Base-by-base conservation (phyloP, 768 basidiomycete genomes). In the Kwoniella mangroviensis region DNA sequence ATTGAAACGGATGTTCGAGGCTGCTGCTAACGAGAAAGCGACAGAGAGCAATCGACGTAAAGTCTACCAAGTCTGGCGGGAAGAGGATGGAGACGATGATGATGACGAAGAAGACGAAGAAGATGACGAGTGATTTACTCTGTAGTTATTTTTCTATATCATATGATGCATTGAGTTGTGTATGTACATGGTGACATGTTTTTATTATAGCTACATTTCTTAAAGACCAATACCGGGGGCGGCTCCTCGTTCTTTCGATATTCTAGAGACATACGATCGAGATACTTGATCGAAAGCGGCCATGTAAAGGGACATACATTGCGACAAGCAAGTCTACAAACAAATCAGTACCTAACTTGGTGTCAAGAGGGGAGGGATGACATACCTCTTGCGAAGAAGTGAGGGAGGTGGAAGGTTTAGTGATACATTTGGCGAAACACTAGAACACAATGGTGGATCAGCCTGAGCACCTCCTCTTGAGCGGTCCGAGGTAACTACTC, bases 41-140 rank as follows among this genome's bases (percentile, higher is more conserved):
- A 51, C 87, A 88, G 68, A 69, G 76, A 92, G 93, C 74, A 94
- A 91, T 82, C 87, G 94, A 75, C 85, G 92, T 82, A 92, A 88
- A 85, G 86, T 98, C 84, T 96, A 94, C 80, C 86, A 86, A 5
- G 82, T 94, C 28, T 96, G 92, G 88, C 91, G 90, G 82, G 88
- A 83, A 56, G 71, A 75, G 51, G 82, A 78, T n/a, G 82, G 79
- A n/a, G 81, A 77, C 45, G 83, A 83, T 55, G 81, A 81, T 42
- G 81, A 83, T 26, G 73, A 34, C 9, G 34, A 34, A 4, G 34
- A 74, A 15, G 72, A 74, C 17, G 66, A 68, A 15, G 60, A 69
- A 11, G 67, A 64, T 15, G 71, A 65, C 40, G 43, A 56, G 42
- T 42, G 26, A 17, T 45, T 19, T 28, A 34, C 9, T 34, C 19